These are phyloP conservation scores for Xylogone sp. DNA, from an alignment of 2,329 filamentous ascomycete genomes.

Conservation along the genomic window DNA sequence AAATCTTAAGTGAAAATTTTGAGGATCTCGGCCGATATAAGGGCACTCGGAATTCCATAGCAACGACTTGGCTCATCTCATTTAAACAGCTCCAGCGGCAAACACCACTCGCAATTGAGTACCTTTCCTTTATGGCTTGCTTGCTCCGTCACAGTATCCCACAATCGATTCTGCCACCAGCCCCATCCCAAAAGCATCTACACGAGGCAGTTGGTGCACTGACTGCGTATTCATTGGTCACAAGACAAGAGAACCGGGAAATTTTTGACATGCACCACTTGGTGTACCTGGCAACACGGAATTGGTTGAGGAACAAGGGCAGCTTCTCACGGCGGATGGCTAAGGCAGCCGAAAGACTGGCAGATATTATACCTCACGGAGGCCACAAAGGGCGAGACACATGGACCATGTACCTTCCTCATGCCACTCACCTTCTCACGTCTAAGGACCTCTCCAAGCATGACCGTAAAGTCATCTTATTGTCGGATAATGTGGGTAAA, in stretches of 20 bases:
- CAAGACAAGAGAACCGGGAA: not conserved
- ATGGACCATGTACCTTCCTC: conserved; percentile 28
- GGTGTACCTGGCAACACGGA: conserved; percentile 2
- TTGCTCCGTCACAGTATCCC: not conserved
- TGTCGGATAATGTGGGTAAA: not conserved
- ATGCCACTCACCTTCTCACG: conserved; percentile 17
- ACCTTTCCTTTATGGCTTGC: conserved; percentile 3
- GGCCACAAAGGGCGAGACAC: conserved; percentile 9
- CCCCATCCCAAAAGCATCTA: not conserved
- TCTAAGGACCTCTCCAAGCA: not conserved
- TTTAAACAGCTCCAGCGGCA: not conserved
- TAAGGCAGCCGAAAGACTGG: conserved; percentile 1
- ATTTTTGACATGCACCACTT: conserved; percentile 2
- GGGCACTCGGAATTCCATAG: not conserved
- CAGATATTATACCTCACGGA: conserved; percentile 8
- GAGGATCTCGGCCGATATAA: not conserved
- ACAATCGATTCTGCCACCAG: not conserved
- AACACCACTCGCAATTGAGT: not conserved
- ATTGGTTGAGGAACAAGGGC: conserved; percentile 1
- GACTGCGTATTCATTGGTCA: conserved; percentile 2
- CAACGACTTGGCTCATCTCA: conserved; percentile 1
- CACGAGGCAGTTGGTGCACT: conserved; percentile 1
- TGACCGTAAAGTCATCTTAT: not conserved
- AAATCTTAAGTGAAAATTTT: not conserved
- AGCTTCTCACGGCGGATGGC: not conserved